These are phyloP conservation scores for Aspergillus affinis DNA, from an alignment of 495 filamentous ascomycete genomes.

Conservation along the genomic window DNA sequence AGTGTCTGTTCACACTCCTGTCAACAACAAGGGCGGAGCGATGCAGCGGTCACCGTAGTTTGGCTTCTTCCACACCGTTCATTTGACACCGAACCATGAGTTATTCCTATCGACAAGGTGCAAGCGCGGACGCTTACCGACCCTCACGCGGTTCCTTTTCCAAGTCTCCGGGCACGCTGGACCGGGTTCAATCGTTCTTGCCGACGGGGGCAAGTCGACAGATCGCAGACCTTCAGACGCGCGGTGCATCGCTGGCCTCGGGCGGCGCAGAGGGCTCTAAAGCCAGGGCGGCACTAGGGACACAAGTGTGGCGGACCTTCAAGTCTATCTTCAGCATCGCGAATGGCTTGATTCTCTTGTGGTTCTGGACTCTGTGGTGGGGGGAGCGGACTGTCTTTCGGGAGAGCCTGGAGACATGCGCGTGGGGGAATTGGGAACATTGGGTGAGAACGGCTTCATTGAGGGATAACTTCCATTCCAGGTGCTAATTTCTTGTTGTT, in stretches of 20 bases:
- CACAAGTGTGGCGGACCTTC: constrained; percentile 13
- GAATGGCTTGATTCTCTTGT: constrained; percentile 66
- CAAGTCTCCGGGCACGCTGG: constrained; percentile 9
- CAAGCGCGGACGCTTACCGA: constrained; percentile 31
- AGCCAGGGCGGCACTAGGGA: constrained; percentile 15
- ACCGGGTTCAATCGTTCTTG: constrained; percentile 20
- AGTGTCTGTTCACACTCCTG: not conserved
- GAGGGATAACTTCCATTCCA: not conserved
- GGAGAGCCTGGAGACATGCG: constrained; percentile 65
- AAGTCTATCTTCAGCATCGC: constrained; percentile 53
- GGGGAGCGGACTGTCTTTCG: constrained; percentile 80
- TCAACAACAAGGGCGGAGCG: constrained; percentile 14
- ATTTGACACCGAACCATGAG: constrained; percentile 29
- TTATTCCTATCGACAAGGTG: constrained; percentile 37
- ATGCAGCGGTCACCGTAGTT: constrained; percentile 18
- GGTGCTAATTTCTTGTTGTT: constrained; percentile 15
- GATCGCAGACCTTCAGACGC: constrained; percentile 22
- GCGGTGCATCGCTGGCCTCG: constrained; percentile 3
- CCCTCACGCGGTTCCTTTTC: constrained; percentile 20
- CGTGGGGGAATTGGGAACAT: constrained; percentile 85
- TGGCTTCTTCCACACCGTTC: constrained; percentile 5
- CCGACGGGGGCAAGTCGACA: constrained; percentile 26
- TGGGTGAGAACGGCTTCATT: constrained; percentile 64
- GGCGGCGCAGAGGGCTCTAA: constrained; percentile 8
- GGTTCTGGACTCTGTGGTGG: constrained; percentile 81